Percentiles rank a stretch among this genome's conserved stretches.
Evolutionary conservation across 768 basidiomycete species (phyloP).

Genomic region (Dacryopinax primogenitus): DNA sequence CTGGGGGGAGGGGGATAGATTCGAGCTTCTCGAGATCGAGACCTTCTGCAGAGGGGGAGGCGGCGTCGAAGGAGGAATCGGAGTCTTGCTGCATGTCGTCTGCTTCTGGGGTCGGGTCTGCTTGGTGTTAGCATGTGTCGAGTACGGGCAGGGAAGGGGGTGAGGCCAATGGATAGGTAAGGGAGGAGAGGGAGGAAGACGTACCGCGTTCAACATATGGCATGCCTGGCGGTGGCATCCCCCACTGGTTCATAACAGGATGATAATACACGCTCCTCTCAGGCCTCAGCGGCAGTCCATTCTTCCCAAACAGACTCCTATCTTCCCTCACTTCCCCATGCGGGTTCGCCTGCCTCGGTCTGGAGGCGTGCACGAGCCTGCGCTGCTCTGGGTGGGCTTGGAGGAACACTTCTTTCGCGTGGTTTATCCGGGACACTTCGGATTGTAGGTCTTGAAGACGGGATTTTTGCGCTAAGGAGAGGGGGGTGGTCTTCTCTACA

Average conservation of each 20-base stretch:
- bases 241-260: conserved; percentile 82
- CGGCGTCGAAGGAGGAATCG: too few relatives aligned
- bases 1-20: conserved; percentile 18
- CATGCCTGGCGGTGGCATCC: conserved; percentile 92
- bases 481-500: conserved; percentile 16
- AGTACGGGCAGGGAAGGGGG: too few relatives aligned
- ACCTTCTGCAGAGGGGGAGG: conserved; percentile 11
- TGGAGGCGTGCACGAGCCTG: conserved; percentile 53
- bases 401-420: conserved; percentile 85
- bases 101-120: too few relatives aligned
- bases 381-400: conserved; percentile 87
- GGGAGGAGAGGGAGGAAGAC: too few relatives aligned
- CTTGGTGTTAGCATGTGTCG: too few relatives aligned
- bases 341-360: conserved; percentile 15
- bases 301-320: conserved; percentile 57
- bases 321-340: conserved; percentile 31
- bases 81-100: not conserved
- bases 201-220: conserved; percentile 81
- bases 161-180: too few relatives aligned
- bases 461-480: conserved; percentile 40
- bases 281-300: conserved; percentile 79
- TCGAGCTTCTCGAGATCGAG: conserved; percentile 9
- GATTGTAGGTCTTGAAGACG: conserved; percentile 57
- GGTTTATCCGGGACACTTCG: conserved; percentile 67
- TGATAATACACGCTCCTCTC: conserved; percentile 89